phyloP scores from a whole-genome alignment of 2,329 filamentous ascomycete genomes.

The Phialemonium atrogriseum region DNA sequence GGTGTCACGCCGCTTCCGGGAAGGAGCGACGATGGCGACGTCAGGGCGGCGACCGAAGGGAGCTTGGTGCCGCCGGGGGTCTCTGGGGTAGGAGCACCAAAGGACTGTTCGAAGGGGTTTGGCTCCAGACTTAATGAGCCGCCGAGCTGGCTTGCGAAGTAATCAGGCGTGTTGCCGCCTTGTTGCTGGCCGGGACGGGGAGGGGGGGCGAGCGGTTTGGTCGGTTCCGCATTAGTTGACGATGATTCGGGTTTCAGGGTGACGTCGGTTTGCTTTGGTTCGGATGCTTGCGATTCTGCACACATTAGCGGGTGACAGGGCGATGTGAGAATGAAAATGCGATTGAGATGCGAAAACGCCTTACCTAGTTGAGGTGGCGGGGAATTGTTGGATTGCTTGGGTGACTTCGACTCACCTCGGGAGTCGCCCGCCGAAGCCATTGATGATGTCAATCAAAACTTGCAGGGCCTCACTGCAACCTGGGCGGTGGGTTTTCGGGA shows the following conservation, averaged over 20 bases:
- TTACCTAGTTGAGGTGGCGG: slow-evolving; percentile 35
- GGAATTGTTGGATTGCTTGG: slow-evolving; percentile 32
- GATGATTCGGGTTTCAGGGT: slow-evolving; percentile 39
- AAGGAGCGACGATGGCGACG: slow-evolving; percentile 77
- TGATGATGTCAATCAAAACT: slow-evolving; percentile 35
- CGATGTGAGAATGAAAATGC: slow-evolving; percentile 5
- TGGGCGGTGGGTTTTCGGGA: no score
- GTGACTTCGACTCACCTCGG: slow-evolving; percentile 38
- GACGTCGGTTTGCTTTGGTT: slow-evolving; percentile 32
- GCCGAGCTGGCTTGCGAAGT: slow-evolving; percentile 52
- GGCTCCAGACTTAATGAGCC: slow-evolving; percentile 68
- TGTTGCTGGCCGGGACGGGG: slow-evolving; percentile 51
- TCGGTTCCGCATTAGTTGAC: slow-evolving; percentile 47
- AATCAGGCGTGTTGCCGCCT: slow-evolving; percentile 52
- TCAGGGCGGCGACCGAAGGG: slow-evolving; percentile 82
- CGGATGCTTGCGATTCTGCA: slow-evolving; percentile 11
- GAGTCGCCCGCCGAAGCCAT: slow-evolving; percentile 36
- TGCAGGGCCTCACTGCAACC: slow-evolving; percentile 10
- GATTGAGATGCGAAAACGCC: slow-evolving; percentile 13
- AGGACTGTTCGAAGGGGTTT: slow-evolving; percentile 96
- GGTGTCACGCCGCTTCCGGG: slow-evolving; percentile 65
- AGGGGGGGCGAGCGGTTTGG: slow-evolving; percentile 62
- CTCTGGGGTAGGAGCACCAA: slow-evolving; percentile 59
- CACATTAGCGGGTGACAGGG: slow-evolving; percentile 1
- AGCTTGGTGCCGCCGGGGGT: slow-evolving; percentile 78